Conservation (phyloP, 352 stramenopile species). For the Globisporangium solare region DNA sequence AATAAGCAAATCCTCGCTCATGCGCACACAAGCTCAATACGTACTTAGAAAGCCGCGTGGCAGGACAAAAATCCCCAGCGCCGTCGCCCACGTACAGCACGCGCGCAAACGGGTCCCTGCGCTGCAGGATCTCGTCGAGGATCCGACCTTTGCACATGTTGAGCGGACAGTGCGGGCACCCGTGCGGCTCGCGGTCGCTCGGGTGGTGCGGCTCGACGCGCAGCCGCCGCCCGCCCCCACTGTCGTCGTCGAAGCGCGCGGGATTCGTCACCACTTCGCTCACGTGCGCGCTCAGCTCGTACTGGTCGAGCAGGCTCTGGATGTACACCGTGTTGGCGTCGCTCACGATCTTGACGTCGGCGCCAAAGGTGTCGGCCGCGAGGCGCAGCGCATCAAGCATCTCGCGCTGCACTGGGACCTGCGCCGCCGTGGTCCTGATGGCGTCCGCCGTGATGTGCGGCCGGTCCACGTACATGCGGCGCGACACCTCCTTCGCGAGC, state of each 20-base stretch:
- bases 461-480: conserved; percentile 18
- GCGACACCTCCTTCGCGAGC: conserved; percentile 29
- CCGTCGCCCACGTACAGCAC: conserved; percentile 59
- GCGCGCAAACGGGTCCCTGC: conserved; percentile 21
- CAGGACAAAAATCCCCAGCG: conserved; percentile 45
- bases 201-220: conserved; percentile 34
- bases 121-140: conserved; percentile 28
- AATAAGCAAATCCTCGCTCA: not conserved
- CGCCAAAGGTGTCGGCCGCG: conserved; percentile 26
- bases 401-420: conserved; percentile 24
- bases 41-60: conserved; percentile 33
- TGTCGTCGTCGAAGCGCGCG: conserved; percentile 18
- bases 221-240: conserved; percentile 13
- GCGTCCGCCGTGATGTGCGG: conserved; percentile 20
- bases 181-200: conserved; percentile 25
- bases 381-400: conserved; percentile 48
- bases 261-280: conserved; percentile 37
- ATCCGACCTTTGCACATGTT: conserved; percentile 68
- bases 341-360: conserved; percentile 37
- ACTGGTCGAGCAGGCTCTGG: conserved; percentile 29
- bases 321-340: conserved; percentile 51
- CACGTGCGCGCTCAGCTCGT: conserved; percentile 25
- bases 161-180: conserved; percentile 32
- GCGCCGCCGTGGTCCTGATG: conserved; percentile 20
- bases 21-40: not conserved